Conservation (phyloP, 106 monocot species). For the Allium cepa region DNA sequence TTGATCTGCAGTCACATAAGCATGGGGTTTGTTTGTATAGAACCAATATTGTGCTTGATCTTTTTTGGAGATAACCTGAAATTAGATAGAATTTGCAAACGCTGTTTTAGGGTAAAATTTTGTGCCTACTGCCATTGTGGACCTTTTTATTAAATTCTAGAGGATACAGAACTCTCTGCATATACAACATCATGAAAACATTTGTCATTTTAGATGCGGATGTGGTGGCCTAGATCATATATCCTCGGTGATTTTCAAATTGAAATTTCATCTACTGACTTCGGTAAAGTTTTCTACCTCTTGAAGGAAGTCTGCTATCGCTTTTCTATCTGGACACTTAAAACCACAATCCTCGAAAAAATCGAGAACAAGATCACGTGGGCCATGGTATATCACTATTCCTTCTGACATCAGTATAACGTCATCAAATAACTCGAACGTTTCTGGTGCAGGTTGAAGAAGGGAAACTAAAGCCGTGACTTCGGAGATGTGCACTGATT, state of each 20-base stretch:
- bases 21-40: conserved; percentile 2
- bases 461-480: conserved; percentile 70
- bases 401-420: conserved; percentile 78
- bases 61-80: conserved; percentile 21
- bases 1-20: conserved; percentile 4
- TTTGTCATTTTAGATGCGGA: conserved; percentile 1
- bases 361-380: conserved; percentile 29
- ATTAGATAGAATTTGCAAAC: not conserved
- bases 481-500: conserved; percentile 67
- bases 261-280: not conserved
- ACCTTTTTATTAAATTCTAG: not conserved
- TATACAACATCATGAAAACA: not conserved
- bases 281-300: conserved; percentile 32
- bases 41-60: conserved; percentile 32
- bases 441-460: conserved; percentile 90
- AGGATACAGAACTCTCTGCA: not conserved
- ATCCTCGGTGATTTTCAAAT: not conserved
- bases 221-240: too few species aligned
- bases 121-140: not conserved
- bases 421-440: conserved; percentile 79
- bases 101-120: not conserved
- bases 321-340: conserved; percentile 84
- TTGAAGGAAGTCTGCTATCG: conserved; percentile 80
- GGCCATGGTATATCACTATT: conserved; percentile 66
- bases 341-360: conserved; percentile 84